Evolutionary conservation across 2,329 filamentous ascomycete species (phyloP).

Genomic region (Phoma sp.): DNA sequence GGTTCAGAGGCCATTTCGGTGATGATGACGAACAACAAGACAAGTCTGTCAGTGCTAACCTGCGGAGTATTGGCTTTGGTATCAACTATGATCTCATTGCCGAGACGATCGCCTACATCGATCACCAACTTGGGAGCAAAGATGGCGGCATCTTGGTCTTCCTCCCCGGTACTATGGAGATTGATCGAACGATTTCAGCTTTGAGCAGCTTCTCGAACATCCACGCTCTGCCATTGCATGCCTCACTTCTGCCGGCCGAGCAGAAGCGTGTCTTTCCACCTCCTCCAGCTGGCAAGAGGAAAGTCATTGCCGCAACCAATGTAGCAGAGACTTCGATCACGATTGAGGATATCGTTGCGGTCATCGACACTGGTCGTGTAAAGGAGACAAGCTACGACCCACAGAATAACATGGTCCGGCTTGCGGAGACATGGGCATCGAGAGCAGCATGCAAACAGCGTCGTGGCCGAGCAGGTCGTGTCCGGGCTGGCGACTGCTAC

Average conservation of each 20-base stretch:
- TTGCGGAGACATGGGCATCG: constrained; percentile 95
- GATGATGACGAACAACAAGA: constrained; percentile 61
- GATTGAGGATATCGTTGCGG: constrained; percentile 94
- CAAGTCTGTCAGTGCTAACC: constrained; percentile 47
- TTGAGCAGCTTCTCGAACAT: constrained; percentile 70
- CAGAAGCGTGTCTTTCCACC: constrained; percentile 84
- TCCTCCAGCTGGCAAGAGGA: constrained; percentile 79
- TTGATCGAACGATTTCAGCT: constrained; percentile 76
- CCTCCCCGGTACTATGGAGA: constrained; percentile 89
- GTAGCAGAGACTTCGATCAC: constrained; percentile 98
- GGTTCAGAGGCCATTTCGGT: constrained; percentile 62
- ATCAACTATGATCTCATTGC: constrained; percentile 92
- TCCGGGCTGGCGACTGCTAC: constrained; percentile 89
- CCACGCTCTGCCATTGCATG: constrained; percentile 86
- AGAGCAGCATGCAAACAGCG: constrained; percentile 93
- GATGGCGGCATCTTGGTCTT: constrained; percentile 95
- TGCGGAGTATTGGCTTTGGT: constrained; percentile 65
- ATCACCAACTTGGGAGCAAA: constrained; percentile 73
- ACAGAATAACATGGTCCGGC: constrained; percentile 88
- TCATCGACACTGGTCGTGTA: constrained; percentile 93
- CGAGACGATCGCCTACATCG: constrained; percentile 80
- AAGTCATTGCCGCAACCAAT: constrained; percentile 93
- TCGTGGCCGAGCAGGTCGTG: constrained; percentile 89
- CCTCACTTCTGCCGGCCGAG: constrained; percentile 85
- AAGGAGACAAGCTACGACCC: constrained; percentile 97